Evolutionary conservation across 805 yeast genomes (phyloP), one percentile per base, ranked within the genome.

Genomic region (Lachancea dasiensis): DNA sequence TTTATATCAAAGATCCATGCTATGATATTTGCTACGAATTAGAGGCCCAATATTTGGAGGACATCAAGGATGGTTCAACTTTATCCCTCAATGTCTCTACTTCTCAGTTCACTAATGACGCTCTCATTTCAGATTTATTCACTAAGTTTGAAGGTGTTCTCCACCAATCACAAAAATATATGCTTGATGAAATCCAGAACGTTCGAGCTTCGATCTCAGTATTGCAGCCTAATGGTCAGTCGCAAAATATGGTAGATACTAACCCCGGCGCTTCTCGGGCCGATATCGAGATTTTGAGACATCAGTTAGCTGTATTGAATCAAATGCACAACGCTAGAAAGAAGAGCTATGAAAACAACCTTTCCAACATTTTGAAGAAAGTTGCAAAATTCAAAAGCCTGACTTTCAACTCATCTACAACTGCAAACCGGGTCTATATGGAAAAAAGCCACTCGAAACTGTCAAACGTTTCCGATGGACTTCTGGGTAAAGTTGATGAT

Each of bases 401-500:
- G 3, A 69, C 75, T 0, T 51, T 75, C 8, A 68, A 57, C 29
- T 49, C 64, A 2, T 43, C 53, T 3, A 40, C 41, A 2, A 51
- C 65, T 1, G 49, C 62, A 1, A 60, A 54, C 36, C 57, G 81
- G 34, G 54, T 68, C 1, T 86, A 84, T 50, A 82, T 92, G 80
- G 86, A 80, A 30, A 71, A 71, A 13, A 83, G 95, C 38, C 86
- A 85, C 53, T 55, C 65, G 4, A 78, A 76, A 49, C 68, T 92
- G 17, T 83, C 94, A 6, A 76, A 73, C 31, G 89, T 84, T 11
- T 80, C 94, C 6, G 95, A 86, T 55, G 52, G 56, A 0, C 61
- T 92, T 7, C 68, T 92, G 23, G 79, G 90, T 0, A 75, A 72
- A 45, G 90, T 90, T 4, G 98, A 92, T 57, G 96, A 86, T 48